phyloP scores from a whole-genome alignment of 2,329 filamentous ascomycete species.

The Fonsecaea nubica region DNA sequence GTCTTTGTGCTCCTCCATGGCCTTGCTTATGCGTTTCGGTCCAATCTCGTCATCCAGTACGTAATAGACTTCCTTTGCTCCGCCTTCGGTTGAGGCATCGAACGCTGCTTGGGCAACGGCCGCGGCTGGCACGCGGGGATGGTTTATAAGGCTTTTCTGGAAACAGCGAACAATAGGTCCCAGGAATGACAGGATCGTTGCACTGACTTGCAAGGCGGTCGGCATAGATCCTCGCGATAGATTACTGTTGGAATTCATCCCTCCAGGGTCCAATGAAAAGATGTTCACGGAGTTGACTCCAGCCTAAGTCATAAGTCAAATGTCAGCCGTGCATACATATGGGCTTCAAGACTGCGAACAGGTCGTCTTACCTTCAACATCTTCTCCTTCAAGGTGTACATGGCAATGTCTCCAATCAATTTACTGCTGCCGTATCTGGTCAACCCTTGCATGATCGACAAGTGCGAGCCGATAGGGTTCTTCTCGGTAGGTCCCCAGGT shows the following conservation, averaged over 20 bases:
- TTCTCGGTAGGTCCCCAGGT: constrained; percentile 18
- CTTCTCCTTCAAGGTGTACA: constrained; percentile 21
- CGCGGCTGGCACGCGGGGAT: constrained; percentile 15
- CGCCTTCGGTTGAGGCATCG: constrained; percentile 11
- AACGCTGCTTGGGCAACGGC: constrained; percentile 16
- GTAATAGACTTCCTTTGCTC: constrained; percentile 12
- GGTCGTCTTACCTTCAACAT: constrained; percentile 4
- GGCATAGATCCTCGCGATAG: constrained; percentile 14
- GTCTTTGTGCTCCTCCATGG: constrained; percentile 15
- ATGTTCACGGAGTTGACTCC: constrained; percentile 10
- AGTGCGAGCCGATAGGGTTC: constrained; percentile 4
- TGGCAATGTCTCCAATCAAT: constrained; percentile 10
- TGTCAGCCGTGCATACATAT: background rate
- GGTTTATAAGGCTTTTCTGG: constrained; percentile 16
- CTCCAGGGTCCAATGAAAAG: constrained; percentile 16
- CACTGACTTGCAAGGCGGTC: background rate
- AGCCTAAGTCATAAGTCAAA: constrained; percentile 1
- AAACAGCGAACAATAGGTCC: constrained; percentile 9
- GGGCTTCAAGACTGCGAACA: background rate
- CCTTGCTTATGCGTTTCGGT: constrained; percentile 8
- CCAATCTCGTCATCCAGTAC: constrained; percentile 18
- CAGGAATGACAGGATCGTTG: constrained; percentile 3
- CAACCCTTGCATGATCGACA: constrained; percentile 12
- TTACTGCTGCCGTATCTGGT: constrained; percentile 22
- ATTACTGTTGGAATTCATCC: constrained; percentile 19